Evolutionary conservation across 768 basidiomycete species (phyloP).

Genomic region (Arthromyces matolae): DNA sequence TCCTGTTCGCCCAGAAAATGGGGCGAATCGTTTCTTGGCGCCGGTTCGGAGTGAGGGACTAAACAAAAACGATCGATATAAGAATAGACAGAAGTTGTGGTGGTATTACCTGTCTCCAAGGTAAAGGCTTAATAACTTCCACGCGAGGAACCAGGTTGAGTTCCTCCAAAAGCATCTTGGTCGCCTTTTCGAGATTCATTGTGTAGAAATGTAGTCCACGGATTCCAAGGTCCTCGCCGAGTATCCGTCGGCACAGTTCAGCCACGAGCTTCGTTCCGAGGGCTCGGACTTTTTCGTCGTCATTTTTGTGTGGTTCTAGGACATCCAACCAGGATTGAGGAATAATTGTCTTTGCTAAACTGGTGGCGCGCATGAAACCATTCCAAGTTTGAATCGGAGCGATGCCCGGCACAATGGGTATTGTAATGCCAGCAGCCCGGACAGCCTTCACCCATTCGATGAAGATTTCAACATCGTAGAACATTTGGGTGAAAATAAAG

Average conservation of each 20-base stretch:
- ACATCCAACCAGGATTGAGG: constrained; percentile 72
- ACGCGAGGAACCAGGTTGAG: constrained; percentile 82
- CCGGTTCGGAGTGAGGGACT: constrained; percentile 91
- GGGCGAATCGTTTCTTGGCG: constrained; percentile 92
- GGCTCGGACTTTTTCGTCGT: constrained; percentile 90
- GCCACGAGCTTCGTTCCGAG: constrained; percentile 94
- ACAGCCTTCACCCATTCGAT: constrained; percentile 85
- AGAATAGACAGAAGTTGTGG: constrained; percentile 1
- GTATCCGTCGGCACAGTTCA: constrained; percentile 87
- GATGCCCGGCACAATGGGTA: constrained; percentile 91
- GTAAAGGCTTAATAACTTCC: constrained; percentile 91
- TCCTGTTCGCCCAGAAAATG: constrained; percentile 98
- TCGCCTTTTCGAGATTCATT: constrained; percentile 95
- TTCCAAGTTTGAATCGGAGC: constrained; percentile 97
- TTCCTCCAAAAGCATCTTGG: constrained; percentile 92
- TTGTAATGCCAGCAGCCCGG: constrained; percentile 79
- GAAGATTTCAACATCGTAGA: constrained; percentile 91
- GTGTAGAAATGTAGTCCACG: constrained; percentile 94
- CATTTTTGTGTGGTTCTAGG: constrained; percentile 82
- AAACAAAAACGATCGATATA: too few relatives aligned
- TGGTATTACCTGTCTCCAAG: constrained; percentile 84
- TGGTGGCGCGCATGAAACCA: constrained; percentile 83
- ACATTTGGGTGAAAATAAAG: constrained; percentile 99
- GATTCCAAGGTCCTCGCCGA: constrained; percentile 77
- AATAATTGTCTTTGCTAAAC: constrained; percentile 72